A percentile compares a stretch with the other conserved stretches of the same genome.
These are phyloP conservation scores for Aspergillus ochraceus DNA, from an alignment of 2,329 filamentous ascomycete species.

Conservation along the genomic window DNA sequence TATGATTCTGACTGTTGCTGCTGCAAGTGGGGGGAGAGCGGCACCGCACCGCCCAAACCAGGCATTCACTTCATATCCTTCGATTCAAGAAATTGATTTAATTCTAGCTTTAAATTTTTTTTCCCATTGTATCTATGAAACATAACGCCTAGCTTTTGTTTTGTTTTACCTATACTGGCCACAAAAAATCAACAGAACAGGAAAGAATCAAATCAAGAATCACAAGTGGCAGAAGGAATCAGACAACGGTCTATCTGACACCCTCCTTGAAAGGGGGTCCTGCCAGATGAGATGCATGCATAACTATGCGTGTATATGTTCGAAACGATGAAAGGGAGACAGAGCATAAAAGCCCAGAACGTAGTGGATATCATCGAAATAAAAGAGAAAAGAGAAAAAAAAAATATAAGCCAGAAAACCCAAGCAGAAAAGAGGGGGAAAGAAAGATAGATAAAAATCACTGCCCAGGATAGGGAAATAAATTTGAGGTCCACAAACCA, in stretches of 20 bases:
- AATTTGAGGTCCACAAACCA: no score
- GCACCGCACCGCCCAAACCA: no score
- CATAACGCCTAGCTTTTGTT: slow-evolving; percentile 7
- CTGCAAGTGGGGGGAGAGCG: no score
- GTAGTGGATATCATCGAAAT: slow-evolving; percentile 26
- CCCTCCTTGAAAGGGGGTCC: background rate
- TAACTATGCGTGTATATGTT: background rate
- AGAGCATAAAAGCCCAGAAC: slow-evolving; percentile 18
- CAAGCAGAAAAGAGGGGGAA: slow-evolving; percentile 11
- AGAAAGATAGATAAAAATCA: slow-evolving; percentile 3
- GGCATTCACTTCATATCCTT: background rate
- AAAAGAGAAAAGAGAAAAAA: slow-evolving; percentile 3
- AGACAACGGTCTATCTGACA: background rate
- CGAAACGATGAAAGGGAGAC: slow-evolving; percentile 5
- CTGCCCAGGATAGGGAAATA: background rate
- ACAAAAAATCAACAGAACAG: background rate
- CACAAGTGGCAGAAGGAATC: background rate
- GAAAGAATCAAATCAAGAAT: background rate
- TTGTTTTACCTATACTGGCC: slow-evolving; percentile 3
- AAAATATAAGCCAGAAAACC: slow-evolving; percentile 2
- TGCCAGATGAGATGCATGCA: background rate
- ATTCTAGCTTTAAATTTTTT: slow-evolving; percentile 2
- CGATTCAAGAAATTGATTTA: no score
- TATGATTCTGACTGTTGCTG: no score
- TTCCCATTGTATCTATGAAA: slow-evolving; percentile 7